Evolutionary conservation across 441 rosid species (phyloP), one percentile per base, ranked within the genome.

Genomic region (Eutrema salsugineum): DNA sequence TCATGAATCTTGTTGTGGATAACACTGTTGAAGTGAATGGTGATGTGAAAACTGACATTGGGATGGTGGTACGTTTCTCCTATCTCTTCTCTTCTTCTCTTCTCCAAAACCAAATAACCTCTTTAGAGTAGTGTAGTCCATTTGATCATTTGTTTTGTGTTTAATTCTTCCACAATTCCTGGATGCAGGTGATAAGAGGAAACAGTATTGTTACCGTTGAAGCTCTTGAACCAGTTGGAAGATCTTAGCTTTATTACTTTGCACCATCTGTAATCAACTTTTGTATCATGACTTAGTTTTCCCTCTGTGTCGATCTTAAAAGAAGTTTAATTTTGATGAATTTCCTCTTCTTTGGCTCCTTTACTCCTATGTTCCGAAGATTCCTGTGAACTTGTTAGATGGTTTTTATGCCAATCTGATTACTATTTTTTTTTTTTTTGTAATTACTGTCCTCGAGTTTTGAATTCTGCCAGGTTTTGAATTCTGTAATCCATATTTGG

Each of bases 151-250:
- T 28, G 20, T 66, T 30, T 54, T 67, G 9, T 7, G 9, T 7
- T 55, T 19, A 2, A 48, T 20, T 19, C 2, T 36, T 16, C 17
- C 1, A 10, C 32, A 5, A 28, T 65, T 56, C 27, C 8, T 60
- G 58, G 57, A 24, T 70, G 65, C 80, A 90, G 97, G 99, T 94
- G 76, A 85, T 91, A 20, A 83, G 97, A 82, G 97, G 97, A 70
- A 91, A 94, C 68, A 90, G 96, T 36, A 94, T 91, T 36, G 97
- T 94, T 38, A 91, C 97, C 0, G 97, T 94, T 59, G 99, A 94
- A 82, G 97, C 97, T 11, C 89, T 94, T 58, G 99, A 94, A 68
- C 96, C 97, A 11, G 97, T 94, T 6, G 87, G 84, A 81, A 83
- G 79, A 81, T 76, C 71, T 40, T 61, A 75, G 74, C 38, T 53